phyloP scores from a whole-genome alignment of 192 early-diverging fungal genomes.

The Linnemannia schmuckeri region DNA sequence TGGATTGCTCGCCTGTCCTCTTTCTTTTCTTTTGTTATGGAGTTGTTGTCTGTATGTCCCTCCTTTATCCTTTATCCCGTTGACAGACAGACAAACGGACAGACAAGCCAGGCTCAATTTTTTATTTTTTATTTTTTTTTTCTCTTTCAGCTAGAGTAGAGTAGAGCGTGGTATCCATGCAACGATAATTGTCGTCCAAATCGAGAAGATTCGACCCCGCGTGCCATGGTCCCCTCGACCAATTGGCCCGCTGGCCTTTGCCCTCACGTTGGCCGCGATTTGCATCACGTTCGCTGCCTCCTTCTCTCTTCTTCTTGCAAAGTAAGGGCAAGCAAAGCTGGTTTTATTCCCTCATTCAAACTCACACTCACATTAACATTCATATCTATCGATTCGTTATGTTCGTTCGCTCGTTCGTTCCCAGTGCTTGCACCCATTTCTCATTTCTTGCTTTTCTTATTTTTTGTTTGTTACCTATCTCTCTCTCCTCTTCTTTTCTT shows the following conservation, averaged over 20 bases:
- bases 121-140: neutral
- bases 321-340: neutral
- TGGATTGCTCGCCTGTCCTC: neutral
- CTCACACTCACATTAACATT: neutral
- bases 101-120: neutral
- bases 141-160: neutral
- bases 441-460: neutral
- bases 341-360: neutral
- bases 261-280: constrained; percentile 41
- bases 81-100: too few species aligned
- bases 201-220: constrained; percentile 29
- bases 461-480: neutral
- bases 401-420: neutral
- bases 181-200: constrained; percentile 19
- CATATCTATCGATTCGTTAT: neutral
- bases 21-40: neutral
- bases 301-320: neutral
- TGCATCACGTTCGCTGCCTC: constrained; percentile 40
- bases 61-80: too few species aligned
- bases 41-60: neutral
- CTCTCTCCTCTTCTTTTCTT: constrained; percentile 4
- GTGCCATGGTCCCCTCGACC: constrained; percentile 32
- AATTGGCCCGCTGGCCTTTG: constrained; percentile 27
- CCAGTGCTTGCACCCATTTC: neutral
- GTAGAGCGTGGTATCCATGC: neutral